Base-by-base conservation (phyloP, 148 eudicot species). In the Rhododendron griersonianum region DNA sequence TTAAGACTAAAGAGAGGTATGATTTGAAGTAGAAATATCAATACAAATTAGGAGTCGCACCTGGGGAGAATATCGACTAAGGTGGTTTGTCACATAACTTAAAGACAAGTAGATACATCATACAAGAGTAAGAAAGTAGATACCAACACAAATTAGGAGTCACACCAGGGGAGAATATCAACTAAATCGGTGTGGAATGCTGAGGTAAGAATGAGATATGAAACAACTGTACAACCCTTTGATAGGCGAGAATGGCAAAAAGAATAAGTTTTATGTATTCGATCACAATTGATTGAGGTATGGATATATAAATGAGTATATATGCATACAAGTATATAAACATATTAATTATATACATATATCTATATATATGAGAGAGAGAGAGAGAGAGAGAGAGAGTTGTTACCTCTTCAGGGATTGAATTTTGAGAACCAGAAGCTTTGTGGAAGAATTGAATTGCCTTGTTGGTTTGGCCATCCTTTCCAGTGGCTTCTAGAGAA, bases 391-490 rank as follows among this genome's bases (percentile, higher is more conserved):
- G 7, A 23, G 80, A 76, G 28, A 7, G 10, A 74, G 44, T 5
- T 15, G n/a, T 84, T 44, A 95, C 98, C 98, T 95, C 94, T 65
- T 86, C 61, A 35, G 96, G 95, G 37, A 94, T 63, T 55, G 92
- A 90, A 78, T 90, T 71, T 48, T 90, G 89, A 13, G 96, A 89
- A 57, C 87, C 96, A 65, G 96, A 94, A n/a, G 87, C 86, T 50
- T 87, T 37, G 89, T 82, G 88, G 90, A 91, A 95, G 63, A 91
- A 84, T 25, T 90, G 84, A 37, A 91, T 84, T 28, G 91, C 83
- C n/a, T 78, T 10, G 51, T 78, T 78, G 5, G 53, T 44, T 41
- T 65, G 81, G 37, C 55, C 83, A 63, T 79, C 82, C 35, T 82
- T 50, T 41, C 35, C 81, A 23, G 55, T 47, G 75, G 83, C 7